These are phyloP conservation scores for Taiwanofungus camphoratus DNA, from an alignment of 1,284 basidiomycete species.

Conservation along the genomic window DNA sequence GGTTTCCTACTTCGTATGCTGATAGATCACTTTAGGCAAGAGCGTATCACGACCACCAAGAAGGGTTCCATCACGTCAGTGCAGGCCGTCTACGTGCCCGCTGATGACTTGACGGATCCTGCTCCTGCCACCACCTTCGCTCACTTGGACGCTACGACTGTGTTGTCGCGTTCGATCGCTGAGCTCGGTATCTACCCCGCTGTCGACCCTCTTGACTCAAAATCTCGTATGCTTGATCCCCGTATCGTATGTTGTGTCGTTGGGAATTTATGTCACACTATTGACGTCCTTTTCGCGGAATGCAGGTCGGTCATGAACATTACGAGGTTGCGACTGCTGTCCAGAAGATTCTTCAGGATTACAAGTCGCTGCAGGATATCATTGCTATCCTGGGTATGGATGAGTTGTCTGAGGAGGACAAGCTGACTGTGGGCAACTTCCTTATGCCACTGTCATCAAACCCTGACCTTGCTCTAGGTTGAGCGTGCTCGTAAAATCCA, in stretches of 20 bases:
- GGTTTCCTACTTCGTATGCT: conserved; percentile 2
- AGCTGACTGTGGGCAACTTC: conserved; percentile 79
- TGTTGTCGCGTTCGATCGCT: conserved; percentile 97
- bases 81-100: conserved; percentile 99
- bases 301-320: conserved; percentile 78
- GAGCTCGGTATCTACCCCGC: conserved; percentile 99
- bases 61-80: conserved; percentile 99
- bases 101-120: conserved; percentile 99
- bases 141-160: conserved; percentile 99
- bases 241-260: conserved; percentile 73
- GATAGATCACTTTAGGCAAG: conserved; percentile 55
- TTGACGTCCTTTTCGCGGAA: conserved; percentile 1
- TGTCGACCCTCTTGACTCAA: conserved; percentile 98
- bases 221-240: conserved; percentile 99
- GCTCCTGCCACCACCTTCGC: conserved; percentile 99
- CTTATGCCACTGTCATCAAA: too few species aligned
- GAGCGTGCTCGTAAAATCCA: conserved; percentile 89
- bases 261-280: background rate
- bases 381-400: conserved; percentile 99
- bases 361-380: conserved; percentile 98
- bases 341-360: conserved; percentile 98
- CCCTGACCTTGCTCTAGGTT: conserved; percentile 42
- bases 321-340: conserved; percentile 94
- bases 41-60: conserved; percentile 99
- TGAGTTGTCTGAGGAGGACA: conserved; percentile 99